A percentile compares a stretch with the other conserved stretches of the same genome.
These are phyloP conservation scores for Daldinia concentrica DNA, from an alignment of 495 filamentous ascomycete genomes.

Conservation along the genomic window DNA sequence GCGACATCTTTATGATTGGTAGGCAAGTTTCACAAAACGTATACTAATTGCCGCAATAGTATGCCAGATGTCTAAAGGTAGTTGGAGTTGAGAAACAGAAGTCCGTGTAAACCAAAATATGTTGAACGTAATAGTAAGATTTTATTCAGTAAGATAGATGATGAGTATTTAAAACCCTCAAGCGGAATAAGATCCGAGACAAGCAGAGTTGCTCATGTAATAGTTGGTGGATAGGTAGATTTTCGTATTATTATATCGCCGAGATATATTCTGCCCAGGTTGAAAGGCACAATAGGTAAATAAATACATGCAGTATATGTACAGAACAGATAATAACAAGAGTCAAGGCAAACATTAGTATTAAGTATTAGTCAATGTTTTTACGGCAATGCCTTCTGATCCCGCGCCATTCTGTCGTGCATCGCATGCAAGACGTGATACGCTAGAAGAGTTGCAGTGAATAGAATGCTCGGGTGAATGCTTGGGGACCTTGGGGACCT, in stretches of 20 bases:
- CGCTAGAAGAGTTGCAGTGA: slow-evolving; percentile 32
- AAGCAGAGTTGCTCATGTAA: slow-evolving; percentile 10
- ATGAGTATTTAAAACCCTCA: slow-evolving; percentile 7
- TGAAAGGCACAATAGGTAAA: slow-evolving; percentile 25
- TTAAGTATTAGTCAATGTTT: slow-evolving; percentile 35
- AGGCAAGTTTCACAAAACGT: not conserved
- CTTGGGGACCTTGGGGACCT: too few species aligned
- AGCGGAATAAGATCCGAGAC: slow-evolving; percentile 9
- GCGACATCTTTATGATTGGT: slow-evolving; percentile 41
- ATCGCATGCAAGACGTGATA: slow-evolving; percentile 38
- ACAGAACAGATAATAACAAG: slow-evolving; percentile 5
- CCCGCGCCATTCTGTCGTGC: slow-evolving; percentile 31
- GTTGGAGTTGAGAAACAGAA: slow-evolving; percentile 17
- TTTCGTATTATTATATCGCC: slow-evolving; percentile 33
- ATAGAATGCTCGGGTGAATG: slow-evolving; percentile 2
- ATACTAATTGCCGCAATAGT: slow-evolving; percentile 4
- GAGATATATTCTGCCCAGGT: slow-evolving; percentile 29
- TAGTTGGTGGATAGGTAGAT: not conserved
- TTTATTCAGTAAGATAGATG: slow-evolving; percentile 17
- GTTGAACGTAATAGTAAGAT: not conserved
- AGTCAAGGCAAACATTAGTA: slow-evolving; percentile 22
- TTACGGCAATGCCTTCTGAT: slow-evolving; percentile 23
- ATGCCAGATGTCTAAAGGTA: not conserved
- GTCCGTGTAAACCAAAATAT: not conserved
- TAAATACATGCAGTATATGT: slow-evolving; percentile 11